Evolutionary conservation across 169 alveolate genomes (phyloP), one percentile per base, ranked within the genome.

Genomic region (Cryptosporidium canis): DNA sequence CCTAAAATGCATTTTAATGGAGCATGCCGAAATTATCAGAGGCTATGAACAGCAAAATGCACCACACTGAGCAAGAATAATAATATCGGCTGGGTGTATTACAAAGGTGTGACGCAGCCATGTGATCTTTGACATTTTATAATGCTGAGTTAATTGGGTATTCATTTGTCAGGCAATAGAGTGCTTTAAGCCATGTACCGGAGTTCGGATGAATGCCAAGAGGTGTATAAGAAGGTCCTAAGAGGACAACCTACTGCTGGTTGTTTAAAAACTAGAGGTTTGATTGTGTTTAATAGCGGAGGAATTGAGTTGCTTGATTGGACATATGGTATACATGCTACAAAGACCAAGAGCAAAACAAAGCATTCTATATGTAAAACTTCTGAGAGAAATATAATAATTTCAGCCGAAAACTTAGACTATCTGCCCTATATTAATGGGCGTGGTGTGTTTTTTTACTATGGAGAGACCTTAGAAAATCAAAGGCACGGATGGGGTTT

Each of bases 401-500:
- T 77, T 55, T 35, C 71, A 3, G 21, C 21, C 2, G 63, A 61
- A 14, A 77, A 58, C 24, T 47, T 44, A 27, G 29, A 37, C 24
- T 39, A 24, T 12, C 35, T 77, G 51, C 18, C 37, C 14, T 4
- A 45, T 12, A 39, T 77, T 33, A 58, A 58, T 27, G 63, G 44
- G 3, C 3, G n/a, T 27, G 66, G 45, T 9, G 1, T 61, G 4
- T 91, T 65, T 63, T 87, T 83, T 45, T 91, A 91, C 16, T 83
- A 83, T 39, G 94, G 94, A 7, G 94, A 91, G 27, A 85, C 94
- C 0, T 24, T 91, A 4, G 91, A 91, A 51, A 91, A 85, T 70
- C 58, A 83, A 16, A 33, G 94, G 31, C 84, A 91, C 83, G 94
- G 94, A 16, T 91, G 94, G 94, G 94, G 94, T 2, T 83, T 91